These are phyloP conservation scores for Phytophthora vignae DNA, from an alignment of 352 stramenopile species.

Conservation along the genomic window DNA sequence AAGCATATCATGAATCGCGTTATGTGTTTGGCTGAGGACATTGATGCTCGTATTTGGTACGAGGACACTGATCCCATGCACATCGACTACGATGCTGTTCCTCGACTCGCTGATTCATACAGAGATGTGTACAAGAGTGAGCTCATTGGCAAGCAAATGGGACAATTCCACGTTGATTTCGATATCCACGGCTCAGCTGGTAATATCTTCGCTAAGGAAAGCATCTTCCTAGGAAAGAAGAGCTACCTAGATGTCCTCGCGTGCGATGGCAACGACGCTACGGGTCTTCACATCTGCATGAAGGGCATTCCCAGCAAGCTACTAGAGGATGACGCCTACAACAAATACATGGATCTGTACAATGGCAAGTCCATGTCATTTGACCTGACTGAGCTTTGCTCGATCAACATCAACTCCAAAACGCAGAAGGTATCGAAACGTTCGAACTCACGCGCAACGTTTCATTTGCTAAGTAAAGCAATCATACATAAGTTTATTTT, in stretches of 20 bases:
- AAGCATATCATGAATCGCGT: too few relatives aligned
- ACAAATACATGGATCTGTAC: background rate
- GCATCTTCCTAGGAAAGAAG: background rate
- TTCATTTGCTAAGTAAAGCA: too few relatives aligned
- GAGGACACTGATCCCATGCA: background rate
- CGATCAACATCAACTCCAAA: background rate
- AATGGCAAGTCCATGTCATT: background rate
- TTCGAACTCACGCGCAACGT: background rate
- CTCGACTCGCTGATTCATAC: background rate
- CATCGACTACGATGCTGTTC: background rate
- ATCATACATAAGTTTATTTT: too few relatives aligned
- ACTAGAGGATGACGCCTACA: background rate
- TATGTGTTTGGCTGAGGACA: background rate
- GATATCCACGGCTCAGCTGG: background rate
- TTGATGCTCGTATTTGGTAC: background rate
- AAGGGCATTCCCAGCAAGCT: background rate
- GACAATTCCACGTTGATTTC: background rate
- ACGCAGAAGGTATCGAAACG: background rate
- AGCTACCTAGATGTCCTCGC: background rate
- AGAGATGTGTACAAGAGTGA: background rate
- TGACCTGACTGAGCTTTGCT: background rate
- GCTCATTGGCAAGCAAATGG: background rate
- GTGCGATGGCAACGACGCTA: background rate
- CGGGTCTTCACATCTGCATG: background rate
- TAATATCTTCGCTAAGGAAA: background rate